A percentile compares a stretch with the other conserved stretches of the same genome.
phyloP scores from a whole-genome alignment of 139 green algal species.

The Volvox africanus region DNA sequence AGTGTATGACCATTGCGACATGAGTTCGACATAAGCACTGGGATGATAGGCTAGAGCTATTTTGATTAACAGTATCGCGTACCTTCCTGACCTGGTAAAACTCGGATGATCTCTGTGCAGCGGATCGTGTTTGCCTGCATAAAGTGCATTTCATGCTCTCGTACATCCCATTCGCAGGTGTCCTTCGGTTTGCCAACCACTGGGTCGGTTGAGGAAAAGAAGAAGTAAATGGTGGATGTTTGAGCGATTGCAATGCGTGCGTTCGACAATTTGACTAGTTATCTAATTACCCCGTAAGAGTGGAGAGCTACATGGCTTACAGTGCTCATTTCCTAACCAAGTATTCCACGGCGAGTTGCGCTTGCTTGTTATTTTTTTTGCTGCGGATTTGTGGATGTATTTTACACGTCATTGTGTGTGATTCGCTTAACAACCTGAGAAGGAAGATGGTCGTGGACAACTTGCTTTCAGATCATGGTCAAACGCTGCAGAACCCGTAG shows the following conservation, averaged over 20 bases:
- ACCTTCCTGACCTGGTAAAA: too few relatives aligned
- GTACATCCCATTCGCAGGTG: conserved; percentile 35
- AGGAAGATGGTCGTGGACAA: too few relatives aligned
- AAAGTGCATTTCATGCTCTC: too few relatives aligned
- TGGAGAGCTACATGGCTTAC: not conserved
- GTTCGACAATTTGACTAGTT: not conserved
- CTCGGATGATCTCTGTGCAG: too few relatives aligned
- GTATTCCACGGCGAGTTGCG: not conserved
- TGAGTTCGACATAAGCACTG: too few relatives aligned
- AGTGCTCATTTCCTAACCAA: not conserved
- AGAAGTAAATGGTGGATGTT: conserved; percentile 42
- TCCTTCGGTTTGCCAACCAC: conserved; percentile 66
- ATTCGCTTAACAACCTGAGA: conserved; percentile 23
- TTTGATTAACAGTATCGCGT: too few relatives aligned
- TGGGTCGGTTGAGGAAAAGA: conserved; percentile 56
- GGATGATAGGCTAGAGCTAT: too few relatives aligned
- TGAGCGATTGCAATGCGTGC: not conserved
- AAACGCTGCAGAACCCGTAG: too few relatives aligned
- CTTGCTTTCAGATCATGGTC: too few relatives aligned
- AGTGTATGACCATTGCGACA: too few relatives aligned
- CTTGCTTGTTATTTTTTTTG: conserved; percentile 21
- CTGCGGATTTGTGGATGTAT: not conserved
- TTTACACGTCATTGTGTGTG: not conserved
- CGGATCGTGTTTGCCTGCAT: too few relatives aligned
- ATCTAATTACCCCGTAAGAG: not conserved